A percentile compares a stretch with the other conserved stretches of the same genome.
Evolutionary conservation across 2,329 filamentous ascomycete genomes (phyloP).

Genomic region (Trichoderma lentiforme): DNA sequence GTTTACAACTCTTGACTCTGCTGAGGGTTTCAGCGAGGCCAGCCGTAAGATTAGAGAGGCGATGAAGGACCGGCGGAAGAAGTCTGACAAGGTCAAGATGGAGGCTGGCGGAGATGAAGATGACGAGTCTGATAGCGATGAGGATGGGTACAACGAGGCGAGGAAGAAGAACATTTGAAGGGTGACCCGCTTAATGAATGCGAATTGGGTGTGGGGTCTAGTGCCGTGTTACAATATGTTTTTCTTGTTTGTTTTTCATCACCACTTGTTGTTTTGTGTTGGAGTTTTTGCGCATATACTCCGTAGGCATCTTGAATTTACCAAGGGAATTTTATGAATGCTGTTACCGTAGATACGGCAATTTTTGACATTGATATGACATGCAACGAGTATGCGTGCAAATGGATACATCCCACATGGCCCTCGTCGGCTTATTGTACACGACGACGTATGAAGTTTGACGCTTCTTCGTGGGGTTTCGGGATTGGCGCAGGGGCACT

Average conservation of each 20-base stretch:
- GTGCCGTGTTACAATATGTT: background rate
- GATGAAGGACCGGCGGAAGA: conserved; percentile 64
- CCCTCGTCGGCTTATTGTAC: background rate
- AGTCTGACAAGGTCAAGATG: conserved; percentile 44
- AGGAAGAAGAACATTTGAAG: conserved; percentile 39
- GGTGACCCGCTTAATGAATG: background rate
- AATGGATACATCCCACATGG: background rate
- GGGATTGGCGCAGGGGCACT: background rate
- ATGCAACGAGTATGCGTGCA: background rate
- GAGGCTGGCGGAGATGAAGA: conserved; percentile 35
- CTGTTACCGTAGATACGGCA: background rate
- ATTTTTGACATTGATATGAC: background rate
- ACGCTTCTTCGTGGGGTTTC: background rate
- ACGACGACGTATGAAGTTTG: background rate
- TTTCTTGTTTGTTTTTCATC: background rate
- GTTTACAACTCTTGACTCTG: conserved; percentile 65
- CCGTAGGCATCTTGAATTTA: background rate
- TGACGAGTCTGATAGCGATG: conserved; percentile 38
- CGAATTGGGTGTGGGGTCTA: background rate
- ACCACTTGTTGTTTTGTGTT: background rate
- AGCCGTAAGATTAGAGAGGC: conserved; percentile 79
- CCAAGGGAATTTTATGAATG: background rate
- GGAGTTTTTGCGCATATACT: background rate
- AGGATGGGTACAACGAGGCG: conserved; percentile 42
- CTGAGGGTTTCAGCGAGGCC: conserved; percentile 76